Conservation (phyloP, 306 rosid genomes). For the Lupinus albus region DNA sequence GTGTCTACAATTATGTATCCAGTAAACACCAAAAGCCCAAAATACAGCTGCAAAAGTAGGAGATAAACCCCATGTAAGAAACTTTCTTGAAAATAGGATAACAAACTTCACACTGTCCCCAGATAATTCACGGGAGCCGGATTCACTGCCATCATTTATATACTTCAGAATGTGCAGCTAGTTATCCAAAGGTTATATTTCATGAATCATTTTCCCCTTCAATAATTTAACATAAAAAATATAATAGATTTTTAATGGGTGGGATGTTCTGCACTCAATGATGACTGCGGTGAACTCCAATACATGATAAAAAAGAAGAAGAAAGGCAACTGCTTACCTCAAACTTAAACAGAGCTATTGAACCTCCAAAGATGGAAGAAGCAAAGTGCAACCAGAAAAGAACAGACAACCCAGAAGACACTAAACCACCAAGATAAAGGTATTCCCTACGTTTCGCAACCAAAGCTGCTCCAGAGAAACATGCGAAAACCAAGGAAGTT, state of each 20-base stretch:
- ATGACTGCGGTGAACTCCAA: too few species aligned
- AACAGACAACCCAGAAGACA: conserved; percentile 86
- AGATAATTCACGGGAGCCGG: not conserved
- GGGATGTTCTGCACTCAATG: too few species aligned
- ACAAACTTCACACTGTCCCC: conserved; percentile 3
- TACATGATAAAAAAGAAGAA: not conserved
- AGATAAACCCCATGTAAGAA: conserved; percentile 21
- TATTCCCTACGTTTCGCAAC: conserved; percentile 93
- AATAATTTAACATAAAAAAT: too few species aligned
- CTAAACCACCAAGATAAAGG: conserved; percentile 88
- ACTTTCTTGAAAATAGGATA: conserved; percentile 8
- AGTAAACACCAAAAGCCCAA: conserved; percentile 86
- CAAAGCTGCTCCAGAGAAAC: conserved; percentile 95
- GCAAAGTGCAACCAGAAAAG: conserved; percentile 88
- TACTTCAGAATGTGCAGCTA: too few species aligned
- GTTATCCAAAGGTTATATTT: too few species aligned
- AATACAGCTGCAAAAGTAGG: conserved; percentile 67
- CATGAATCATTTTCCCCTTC: too few species aligned
- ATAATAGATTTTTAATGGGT: too few species aligned
- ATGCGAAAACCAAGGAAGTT: conserved; percentile 85
- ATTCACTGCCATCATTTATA: too few species aligned
- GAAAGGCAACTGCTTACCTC: conserved; percentile 56
- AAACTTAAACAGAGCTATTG: conserved; percentile 75
- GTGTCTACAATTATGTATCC: conserved; percentile 90
- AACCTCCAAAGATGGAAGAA: conserved; percentile 86